phyloP scores from a whole-genome alignment of 176 grass and related monocot species.

The Rhipidocladum racemiflorum region DNA sequence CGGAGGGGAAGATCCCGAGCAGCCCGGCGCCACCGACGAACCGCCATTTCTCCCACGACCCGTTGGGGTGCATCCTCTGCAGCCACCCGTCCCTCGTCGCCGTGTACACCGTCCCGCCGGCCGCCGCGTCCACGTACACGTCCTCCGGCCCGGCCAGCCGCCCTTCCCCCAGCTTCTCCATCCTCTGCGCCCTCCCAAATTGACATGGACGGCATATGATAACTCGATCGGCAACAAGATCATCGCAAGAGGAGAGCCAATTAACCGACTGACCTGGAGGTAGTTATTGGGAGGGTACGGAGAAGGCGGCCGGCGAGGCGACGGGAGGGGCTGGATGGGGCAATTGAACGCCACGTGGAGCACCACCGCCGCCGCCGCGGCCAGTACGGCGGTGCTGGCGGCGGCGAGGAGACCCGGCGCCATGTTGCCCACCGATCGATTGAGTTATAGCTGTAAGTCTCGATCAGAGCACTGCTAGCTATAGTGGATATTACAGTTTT shows the following conservation, averaged over 20 bases:
- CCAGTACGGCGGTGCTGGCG: constrained; percentile 5
- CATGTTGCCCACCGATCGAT: neutral
- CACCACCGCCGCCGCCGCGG: neutral
- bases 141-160: constrained; percentile 52
- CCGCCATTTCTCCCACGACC: constrained; percentile 58
- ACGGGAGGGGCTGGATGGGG: constrained; percentile 51
- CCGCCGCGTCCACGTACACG: constrained; percentile 55
- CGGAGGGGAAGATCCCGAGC: constrained; percentile 45
- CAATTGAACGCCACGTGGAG: constrained; percentile 46
- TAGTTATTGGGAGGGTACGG: constrained; percentile 40
- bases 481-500: no score
- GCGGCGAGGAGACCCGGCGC: neutral
- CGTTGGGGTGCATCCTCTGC: constrained; percentile 49
- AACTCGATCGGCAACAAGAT: neutral
- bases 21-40: constrained; percentile 39
- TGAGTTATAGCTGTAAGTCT: no score
- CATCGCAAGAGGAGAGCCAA: neutral
- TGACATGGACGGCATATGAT: no score
- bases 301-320: neutral
- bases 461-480: no score
- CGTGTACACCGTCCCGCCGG: constrained; percentile 2
- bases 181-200: constrained; percentile 12
- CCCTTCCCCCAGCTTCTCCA: constrained; percentile 65
- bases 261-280: constrained; percentile 42
- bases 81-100: constrained; percentile 66